phyloP scores from a whole-genome alignment of 441 rosid species.

The Theobroma grandiflorum region DNA sequence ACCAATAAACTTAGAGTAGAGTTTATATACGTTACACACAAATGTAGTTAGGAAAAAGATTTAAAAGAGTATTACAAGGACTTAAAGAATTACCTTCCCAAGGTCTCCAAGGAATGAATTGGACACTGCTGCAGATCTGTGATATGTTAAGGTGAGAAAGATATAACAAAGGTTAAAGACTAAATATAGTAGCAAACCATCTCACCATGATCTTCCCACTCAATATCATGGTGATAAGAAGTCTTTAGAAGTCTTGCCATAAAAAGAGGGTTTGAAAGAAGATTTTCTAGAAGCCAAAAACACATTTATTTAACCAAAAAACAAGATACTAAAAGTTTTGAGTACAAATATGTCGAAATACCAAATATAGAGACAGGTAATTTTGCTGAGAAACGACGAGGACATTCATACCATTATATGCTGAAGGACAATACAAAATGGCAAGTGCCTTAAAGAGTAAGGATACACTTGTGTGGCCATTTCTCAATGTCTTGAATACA shows the following conservation, averaged over 20 bases:
- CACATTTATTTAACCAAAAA: background rate
- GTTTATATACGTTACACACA: background rate
- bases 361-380: background rate
- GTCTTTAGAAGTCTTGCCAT: background rate
- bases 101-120: constrained; percentile 93
- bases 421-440: background rate
- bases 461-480: constrained; percentile 94
- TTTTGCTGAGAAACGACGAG: constrained; percentile 16
- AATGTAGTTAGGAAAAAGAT: constrained; percentile 8
- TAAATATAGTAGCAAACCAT: background rate
- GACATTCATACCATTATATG: background rate
- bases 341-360: background rate
- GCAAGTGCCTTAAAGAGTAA: constrained; percentile 23
- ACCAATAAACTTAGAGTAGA: background rate
- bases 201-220: background rate
- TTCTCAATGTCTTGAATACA: constrained; percentile 81
- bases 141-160: constrained; percentile 49
- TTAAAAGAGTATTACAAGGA: background rate
- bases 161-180: constrained; percentile 1
- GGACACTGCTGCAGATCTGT: constrained; percentile 90
- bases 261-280: background rate
- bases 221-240: background rate
- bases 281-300: background rate
- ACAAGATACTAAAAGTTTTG: background rate
- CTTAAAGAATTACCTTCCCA: constrained; percentile 77